Base-by-base conservation (phyloP, 202 grass and related monocot genomes). In the Cymbopogon flexuosus region DNA sequence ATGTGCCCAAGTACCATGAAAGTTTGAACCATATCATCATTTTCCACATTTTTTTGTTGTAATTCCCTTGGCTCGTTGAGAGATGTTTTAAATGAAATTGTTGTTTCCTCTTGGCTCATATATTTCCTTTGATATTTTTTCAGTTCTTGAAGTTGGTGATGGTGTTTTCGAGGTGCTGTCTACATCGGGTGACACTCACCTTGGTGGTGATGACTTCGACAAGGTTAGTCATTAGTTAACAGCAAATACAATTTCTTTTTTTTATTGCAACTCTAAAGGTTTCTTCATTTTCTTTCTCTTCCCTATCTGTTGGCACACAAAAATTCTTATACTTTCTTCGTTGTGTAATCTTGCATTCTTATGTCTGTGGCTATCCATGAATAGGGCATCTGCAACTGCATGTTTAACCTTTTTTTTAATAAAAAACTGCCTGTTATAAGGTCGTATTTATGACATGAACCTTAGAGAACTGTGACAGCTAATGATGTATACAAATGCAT, bases 141-240 rank as follows among this genome's bases (percentile, higher is more conserved):
- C 85, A 91, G 85, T 91, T 65, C 81, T 91, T 0, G 89, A 91
- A 76, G 89, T 91, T 24, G 89, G 89, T 56, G 89, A 91, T 82
- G 89, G 89, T 14, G 89, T 91, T 73, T 91, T 91, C 29, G 89
- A 91, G 85, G 89, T 91, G 47, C 68, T 91, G 19, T 91, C 85
- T 15, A 88, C 89, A 75, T 91, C 89, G 0, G 89, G 89, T 52
- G 89, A 91, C 45, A 91, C 89, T 49, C 89, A 91, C 68, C 89
- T 91, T 62, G 89, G 89, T 69, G 85, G 89, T 64, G 85, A 91
- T 88, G 89, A 91, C 78, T 91, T 88, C 8, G 89, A 91, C 73
- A 91, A 91, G 89, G 89, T 91, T 59, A 46, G 69, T 47, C 8
- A 23, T 61, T 18, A 7, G 29, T 54, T 0, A 10, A 36, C 4